Evolutionary conservation across 2,329 filamentous ascomycete species (phyloP).

Genomic region (Teratosphaeria destructans): DNA sequence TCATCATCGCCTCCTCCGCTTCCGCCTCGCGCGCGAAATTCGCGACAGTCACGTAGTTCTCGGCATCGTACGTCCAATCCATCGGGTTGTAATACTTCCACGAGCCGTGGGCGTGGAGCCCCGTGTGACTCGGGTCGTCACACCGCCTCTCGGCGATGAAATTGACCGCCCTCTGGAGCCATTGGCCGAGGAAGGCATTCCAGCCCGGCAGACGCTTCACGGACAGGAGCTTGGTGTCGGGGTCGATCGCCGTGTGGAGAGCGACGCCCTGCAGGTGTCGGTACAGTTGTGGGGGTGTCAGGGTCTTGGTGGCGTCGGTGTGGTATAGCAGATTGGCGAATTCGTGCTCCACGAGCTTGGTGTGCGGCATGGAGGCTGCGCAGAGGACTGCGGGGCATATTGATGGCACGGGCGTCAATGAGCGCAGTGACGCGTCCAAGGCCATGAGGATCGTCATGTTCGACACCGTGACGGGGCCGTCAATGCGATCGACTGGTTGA

Average conservation of each 20-base stretch:
- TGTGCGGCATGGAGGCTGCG: not conserved
- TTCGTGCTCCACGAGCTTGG: not conserved
- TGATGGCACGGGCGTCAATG: not conserved
- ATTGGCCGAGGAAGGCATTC: not conserved
- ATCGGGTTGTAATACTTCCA: not conserved
- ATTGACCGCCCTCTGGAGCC: not conserved
- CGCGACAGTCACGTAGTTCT: not conserved
- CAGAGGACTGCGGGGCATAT: not conserved
- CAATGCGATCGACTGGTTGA: not conserved
- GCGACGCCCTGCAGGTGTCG: not conserved
- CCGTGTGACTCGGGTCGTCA: not conserved
- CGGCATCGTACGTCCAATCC: not conserved
- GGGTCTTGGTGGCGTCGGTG: not conserved
- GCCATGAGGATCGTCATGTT: not conserved
- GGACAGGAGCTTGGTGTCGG: not conserved
- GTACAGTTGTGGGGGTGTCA: not conserved
- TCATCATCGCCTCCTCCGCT: not conserved
- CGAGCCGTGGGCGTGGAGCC: not conserved
- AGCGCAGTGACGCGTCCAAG: not conserved
- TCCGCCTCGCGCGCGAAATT: not conserved
- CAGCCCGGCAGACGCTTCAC: not conserved
- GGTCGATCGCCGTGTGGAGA: not conserved
- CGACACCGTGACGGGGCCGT: not conserved
- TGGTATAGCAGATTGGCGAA: not conserved
- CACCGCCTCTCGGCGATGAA: not conserved